Evolutionary conservation across 257 asterid genomes (phyloP).

Genomic region (Lycium barbarum): DNA sequence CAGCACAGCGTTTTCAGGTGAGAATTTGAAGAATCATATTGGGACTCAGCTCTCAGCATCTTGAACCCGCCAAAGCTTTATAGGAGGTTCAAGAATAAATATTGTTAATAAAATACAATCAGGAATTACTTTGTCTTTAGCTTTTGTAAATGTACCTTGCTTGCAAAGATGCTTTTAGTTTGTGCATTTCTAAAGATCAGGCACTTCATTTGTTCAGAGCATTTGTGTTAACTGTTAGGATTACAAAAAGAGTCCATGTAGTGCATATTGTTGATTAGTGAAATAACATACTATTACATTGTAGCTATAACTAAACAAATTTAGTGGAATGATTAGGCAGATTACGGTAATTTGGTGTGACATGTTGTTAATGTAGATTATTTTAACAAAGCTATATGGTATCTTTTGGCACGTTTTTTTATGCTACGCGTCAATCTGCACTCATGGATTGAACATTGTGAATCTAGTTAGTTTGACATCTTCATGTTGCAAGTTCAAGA

Average conservation of each 20-base stretch:
- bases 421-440: neutral
- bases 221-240: neutral
- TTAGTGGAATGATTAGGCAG: neutral
- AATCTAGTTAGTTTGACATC: neutral
- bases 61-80: neutral
- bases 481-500: neutral
- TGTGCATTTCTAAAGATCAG: neutral
- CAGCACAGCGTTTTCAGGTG: neutral
- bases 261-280: neutral
- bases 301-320: neutral
- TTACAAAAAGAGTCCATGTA: neutral
- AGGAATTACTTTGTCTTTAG: neutral
- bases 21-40: neutral
- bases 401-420: neutral
- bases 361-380: neutral
- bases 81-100: neutral
- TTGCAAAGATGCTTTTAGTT: neutral
- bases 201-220: neutral
- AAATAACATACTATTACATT: neutral
- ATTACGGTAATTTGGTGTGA: neutral
- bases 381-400: neutral
- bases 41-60: neutral
- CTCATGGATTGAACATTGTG: neutral
- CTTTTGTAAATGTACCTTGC: neutral
- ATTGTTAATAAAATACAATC: neutral